phyloP scores from a whole-genome alignment of 805 yeast genomes.

The Candida corydali region DNA sequence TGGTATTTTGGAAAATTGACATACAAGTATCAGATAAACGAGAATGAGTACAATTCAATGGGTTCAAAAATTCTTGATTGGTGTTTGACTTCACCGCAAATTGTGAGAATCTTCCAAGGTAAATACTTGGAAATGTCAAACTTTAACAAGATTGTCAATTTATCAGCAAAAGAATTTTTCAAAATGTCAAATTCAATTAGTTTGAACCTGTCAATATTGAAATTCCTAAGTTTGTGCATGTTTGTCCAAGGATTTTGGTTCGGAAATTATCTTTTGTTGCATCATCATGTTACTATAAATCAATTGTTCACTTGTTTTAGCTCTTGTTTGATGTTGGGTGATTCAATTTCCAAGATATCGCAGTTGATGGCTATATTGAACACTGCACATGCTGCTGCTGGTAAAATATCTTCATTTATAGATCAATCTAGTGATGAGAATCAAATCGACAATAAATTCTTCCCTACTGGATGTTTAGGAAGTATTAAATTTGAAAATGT shows the following conservation, averaged over 20 bases:
- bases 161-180: constrained; percentile 37
- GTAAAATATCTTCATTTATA: constrained; percentile 43
- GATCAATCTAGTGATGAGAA: constrained; percentile 9
- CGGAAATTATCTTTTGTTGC: constrained; percentile 64
- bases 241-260: constrained; percentile 93
- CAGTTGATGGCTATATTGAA: constrained; percentile 58
- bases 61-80: constrained; percentile 67
- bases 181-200: constrained; percentile 46
- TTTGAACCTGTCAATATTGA: constrained; percentile 53
- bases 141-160: constrained; percentile 34
- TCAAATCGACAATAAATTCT: constrained; percentile 1
- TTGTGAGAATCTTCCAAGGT: constrained; percentile 62
- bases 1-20: constrained; percentile 48
- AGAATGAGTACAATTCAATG: constrained; percentile 52
- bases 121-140: constrained; percentile 46
- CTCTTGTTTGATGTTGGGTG: constrained; percentile 72
- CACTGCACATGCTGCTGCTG: constrained; percentile 68
- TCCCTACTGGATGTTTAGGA: constrained; percentile 33
- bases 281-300: constrained; percentile 49
- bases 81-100: constrained; percentile 55
- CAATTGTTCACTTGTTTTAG: constrained; percentile 79
- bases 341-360: constrained; percentile 51
- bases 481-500: constrained; percentile 53
- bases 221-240: constrained; percentile 60
- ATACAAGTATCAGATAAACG: constrained; percentile 45